Percentiles rank a stretch among this genome's conserved stretches.
phyloP scores from a whole-genome alignment of 495 filamentous ascomycete genomes.

The Aspergillus mulundensis region DNA sequence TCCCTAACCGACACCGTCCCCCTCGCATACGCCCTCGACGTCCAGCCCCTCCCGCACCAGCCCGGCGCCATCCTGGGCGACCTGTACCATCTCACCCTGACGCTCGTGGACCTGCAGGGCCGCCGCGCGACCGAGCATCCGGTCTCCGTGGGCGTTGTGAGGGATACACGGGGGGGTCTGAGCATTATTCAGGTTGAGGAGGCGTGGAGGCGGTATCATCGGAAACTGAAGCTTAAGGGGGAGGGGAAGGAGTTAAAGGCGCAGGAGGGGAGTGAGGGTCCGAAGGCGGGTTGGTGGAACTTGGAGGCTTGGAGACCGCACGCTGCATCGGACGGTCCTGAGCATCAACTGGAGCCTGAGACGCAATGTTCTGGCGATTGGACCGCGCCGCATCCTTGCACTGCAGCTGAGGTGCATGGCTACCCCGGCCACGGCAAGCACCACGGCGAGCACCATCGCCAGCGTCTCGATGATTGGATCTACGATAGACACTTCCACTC shows the following conservation, averaged over 20 bases:
- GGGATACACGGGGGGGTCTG: not conserved
- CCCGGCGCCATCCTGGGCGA: conserved; percentile 15
- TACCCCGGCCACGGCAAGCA: too few species aligned
- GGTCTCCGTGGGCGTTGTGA: not conserved
- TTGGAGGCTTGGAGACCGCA: not conserved
- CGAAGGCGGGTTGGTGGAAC: not conserved
- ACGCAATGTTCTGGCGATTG: too few species aligned
- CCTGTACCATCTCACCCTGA: conserved; percentile 25
- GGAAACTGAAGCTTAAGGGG: not conserved
- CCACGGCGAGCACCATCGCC: not conserved
- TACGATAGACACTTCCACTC: not conserved
- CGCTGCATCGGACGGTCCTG: too few species aligned
- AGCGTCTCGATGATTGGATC: not conserved
- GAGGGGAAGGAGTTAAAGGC: not conserved
- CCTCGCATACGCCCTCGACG: conserved; percentile 27
- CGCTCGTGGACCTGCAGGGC: conserved; percentile 26
- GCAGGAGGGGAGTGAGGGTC: not conserved
- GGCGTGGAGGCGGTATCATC: not conserved
- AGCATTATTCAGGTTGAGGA: not conserved
- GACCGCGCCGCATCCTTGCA: too few species aligned
- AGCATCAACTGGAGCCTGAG: too few species aligned
- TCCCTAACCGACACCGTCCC: conserved; percentile 14
- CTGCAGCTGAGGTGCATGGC: too few species aligned
- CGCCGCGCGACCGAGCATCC: conserved; percentile 19
- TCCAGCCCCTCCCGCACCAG: conserved; percentile 21